These are phyloP conservation scores for Ormosia semicastrata DNA, from an alignment of 306 rosid species.

Conservation along the genomic window DNA sequence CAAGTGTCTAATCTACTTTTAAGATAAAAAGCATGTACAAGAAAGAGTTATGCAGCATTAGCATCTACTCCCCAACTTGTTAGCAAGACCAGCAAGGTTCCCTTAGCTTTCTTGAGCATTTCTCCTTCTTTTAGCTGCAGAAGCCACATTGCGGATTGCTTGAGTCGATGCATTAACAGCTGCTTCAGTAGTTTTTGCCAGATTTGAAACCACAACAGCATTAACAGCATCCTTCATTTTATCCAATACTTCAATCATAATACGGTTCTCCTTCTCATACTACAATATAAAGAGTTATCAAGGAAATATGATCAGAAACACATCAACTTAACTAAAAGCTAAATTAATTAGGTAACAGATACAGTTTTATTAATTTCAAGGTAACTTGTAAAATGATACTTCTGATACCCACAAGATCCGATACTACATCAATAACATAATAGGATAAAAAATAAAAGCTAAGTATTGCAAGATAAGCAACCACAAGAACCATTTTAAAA, in stretches of 20 bases:
- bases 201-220: slow-evolving; percentile 31
- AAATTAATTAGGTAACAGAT: neutral
- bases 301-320: neutral
- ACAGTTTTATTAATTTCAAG: neutral
- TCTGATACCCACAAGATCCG: slow-evolving; percentile 5
- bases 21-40: neutral
- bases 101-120: neutral
- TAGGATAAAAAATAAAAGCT: neutral
- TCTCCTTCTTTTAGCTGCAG: slow-evolving; percentile 46
- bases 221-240: slow-evolving; percentile 57
- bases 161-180: slow-evolving; percentile 40
- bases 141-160: slow-evolving; percentile 33
- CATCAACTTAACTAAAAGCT: slow-evolving; percentile 3
- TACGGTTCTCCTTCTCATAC: slow-evolving; percentile 53
- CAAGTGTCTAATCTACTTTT: neutral
- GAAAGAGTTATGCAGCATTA: neutral
- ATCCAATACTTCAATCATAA: slow-evolving; percentile 38
- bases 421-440: neutral
- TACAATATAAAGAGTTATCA: slow-evolving; percentile 32
- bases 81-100: neutral
- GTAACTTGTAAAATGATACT: neutral
- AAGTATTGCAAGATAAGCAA: neutral
- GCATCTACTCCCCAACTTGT: neutral
- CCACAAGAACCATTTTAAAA: neutral
- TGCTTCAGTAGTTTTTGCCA: slow-evolving; percentile 54